Base-by-base conservation (phyloP, 257 asterid species). In the Gardenia jasminoides region DNA sequence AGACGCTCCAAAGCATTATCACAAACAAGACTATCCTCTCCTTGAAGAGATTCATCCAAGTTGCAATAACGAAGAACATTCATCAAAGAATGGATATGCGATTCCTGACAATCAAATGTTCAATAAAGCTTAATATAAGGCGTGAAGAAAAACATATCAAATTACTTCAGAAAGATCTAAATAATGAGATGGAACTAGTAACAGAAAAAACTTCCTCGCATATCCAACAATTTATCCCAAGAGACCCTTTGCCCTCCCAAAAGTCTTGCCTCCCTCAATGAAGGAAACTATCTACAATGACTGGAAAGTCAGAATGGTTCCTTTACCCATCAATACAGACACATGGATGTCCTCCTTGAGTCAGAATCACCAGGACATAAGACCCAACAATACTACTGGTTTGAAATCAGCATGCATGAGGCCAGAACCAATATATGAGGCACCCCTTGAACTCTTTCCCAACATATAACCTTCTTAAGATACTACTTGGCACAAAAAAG, bases 21-120 rank as follows among this genome's bases (percentile, higher is more conserved):
- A 52, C 91, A 91, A 67, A 96, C 90, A 68, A 92, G 97, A 89
- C 98, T 85, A 30, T 86, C 88, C 84, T 96, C 99, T 76, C 89
- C 97, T 86, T 88, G 96, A 77, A 89, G 93, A 77, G 98, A 91
- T 80, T 96, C 99, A 75, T 96, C 98, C 89, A 96, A 84, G 81
- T 96, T 90, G 90, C 99, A 96, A 76, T 96, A 96, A 56, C 99
- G 99, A 85, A 96, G 96, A 77, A 96, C 99, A 77, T 96, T 96
- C 97, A 96, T 93, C 87, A 96, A 80, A 26, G 99, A 96, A 84
- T 96, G 99, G 59, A 96, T 93, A 84, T 96, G 99, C 20, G 99
- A 96, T 88, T 96, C 99, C 99, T 96, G 85, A 75, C 77, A 85
- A 81, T 74, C 50, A 76, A 78, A 71, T 69, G 81, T 22, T 26